phyloP scores from a whole-genome alignment of 2,329 filamentous ascomycete species.

The Decorospora gaudefroyi region DNA sequence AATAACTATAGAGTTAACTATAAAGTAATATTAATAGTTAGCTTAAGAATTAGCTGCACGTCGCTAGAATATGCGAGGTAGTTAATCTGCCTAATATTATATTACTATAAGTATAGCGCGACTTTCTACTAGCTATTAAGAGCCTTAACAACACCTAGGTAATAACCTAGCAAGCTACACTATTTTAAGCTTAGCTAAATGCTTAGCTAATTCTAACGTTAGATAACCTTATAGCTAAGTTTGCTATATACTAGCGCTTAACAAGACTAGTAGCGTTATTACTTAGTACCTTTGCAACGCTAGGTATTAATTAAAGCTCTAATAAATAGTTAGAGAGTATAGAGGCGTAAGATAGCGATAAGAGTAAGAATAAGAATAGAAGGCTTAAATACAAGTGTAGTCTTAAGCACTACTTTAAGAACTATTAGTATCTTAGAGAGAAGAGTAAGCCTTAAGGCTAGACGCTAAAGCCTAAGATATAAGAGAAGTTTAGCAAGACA shows the following conservation, averaged over 20 bases:
- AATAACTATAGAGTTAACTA: not conserved
- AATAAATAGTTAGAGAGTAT: not conserved
- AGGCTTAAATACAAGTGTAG: slow-evolving; percentile 1
- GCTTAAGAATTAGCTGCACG: not conserved
- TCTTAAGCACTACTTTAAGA: slow-evolving; percentile 4
- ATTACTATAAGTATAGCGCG: not conserved
- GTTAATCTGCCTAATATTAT: not conserved
- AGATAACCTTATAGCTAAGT: slow-evolving; percentile 7
- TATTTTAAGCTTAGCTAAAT: not conserved
- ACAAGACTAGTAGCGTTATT: slow-evolving; percentile 6
- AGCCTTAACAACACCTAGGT: too few species aligned
- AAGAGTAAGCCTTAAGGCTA: slow-evolving; percentile 5
- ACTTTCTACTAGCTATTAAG: slow-evolving; percentile 7
- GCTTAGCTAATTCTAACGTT: slow-evolving; percentile 1
- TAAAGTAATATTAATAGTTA: not conserved
- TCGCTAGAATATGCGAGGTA: not conserved
- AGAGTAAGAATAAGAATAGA: slow-evolving; percentile 4
- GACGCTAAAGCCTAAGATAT: slow-evolving; percentile 6
- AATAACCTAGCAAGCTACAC: not conserved
- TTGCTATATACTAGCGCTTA: slow-evolving; percentile 8
- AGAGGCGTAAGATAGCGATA: not conserved
- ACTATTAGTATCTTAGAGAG: slow-evolving; percentile 5
- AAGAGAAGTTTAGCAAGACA: slow-evolving; percentile 4
- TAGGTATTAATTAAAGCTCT: slow-evolving; percentile 4
- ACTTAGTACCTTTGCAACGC: slow-evolving; percentile 6